Conservation (phyloP, 257 asterid species). For the Scutellaria barbata region DNA sequence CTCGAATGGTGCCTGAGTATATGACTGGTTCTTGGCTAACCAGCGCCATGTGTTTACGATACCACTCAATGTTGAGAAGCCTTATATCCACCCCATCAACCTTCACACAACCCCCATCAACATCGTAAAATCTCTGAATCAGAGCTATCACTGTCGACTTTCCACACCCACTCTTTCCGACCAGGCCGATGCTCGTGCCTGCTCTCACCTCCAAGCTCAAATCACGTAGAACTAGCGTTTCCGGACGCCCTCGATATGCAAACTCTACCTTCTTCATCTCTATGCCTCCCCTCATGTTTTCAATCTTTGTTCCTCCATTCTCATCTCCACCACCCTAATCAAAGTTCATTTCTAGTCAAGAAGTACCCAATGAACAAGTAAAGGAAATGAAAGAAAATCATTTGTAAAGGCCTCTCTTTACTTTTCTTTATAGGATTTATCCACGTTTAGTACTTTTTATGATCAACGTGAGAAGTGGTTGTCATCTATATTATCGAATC, state of each 20-base stretch:
- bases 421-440: no score
- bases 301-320: slow-evolving; percentile 40
- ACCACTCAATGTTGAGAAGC: slow-evolving; percentile 61
- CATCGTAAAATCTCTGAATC: slow-evolving; percentile 78
- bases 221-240: slow-evolving; percentile 49
- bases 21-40: slow-evolving; percentile 89
- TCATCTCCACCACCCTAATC: slow-evolving; percentile 48
- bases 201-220: slow-evolving; percentile 67
- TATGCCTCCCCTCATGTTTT: slow-evolving; percentile 56
- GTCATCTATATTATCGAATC: no score
- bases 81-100: slow-evolving; percentile 72
- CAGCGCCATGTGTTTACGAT: slow-evolving; percentile 69
- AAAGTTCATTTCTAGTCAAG: no score
- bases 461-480: no score
- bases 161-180: slow-evolving; percentile 85
- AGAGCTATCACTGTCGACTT: slow-evolving; percentile 80
- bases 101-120: slow-evolving; percentile 56
- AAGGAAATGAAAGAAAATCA: background rate
- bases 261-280: slow-evolving; percentile 74
- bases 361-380: no score
- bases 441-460: no score
- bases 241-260: slow-evolving; percentile 69
- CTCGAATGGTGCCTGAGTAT: slow-evolving; percentile 74
- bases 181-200: slow-evolving; percentile 79
- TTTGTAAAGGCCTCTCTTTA: no score